Evolutionary conservation across 2,329 filamentous ascomycete species (phyloP).

Genomic region (Tympanopsis confertula): DNA sequence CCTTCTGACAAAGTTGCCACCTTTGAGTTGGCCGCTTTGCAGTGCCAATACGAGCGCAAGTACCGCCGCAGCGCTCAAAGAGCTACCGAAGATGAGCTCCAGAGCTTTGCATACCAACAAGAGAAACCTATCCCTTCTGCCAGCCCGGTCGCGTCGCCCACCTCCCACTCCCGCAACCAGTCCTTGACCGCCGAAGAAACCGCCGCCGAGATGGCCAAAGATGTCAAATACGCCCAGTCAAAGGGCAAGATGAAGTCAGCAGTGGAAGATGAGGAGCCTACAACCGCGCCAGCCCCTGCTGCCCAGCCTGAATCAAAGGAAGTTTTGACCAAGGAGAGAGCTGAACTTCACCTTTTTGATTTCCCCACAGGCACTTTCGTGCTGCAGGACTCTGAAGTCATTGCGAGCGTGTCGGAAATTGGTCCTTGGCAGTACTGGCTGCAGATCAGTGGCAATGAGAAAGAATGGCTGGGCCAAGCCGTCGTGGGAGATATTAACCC

Average conservation of each 20-base stretch:
- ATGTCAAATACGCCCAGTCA: background rate
- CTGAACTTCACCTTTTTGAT: constrained; percentile 88
- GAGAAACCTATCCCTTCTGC: constrained; percentile 49
- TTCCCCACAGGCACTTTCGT: constrained; percentile 78
- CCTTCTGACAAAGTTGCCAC: constrained; percentile 60
- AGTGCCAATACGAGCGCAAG: constrained; percentile 97
- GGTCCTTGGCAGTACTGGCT: constrained; percentile 95
- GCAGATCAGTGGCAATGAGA: constrained; percentile 65
- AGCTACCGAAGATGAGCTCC: constrained; percentile 70
- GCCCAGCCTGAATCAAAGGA: constrained; percentile 61
- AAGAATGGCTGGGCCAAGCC: constrained; percentile 76
- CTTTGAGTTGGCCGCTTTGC: constrained; percentile 71
- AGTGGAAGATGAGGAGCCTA: background rate
- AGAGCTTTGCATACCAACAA: constrained; percentile 68
- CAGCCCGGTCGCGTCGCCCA: constrained; percentile 49
- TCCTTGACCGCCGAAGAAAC: constrained; percentile 28
- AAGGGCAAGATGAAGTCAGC: background rate
- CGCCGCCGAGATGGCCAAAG: background rate
- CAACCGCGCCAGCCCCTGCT: constrained; percentile 34
- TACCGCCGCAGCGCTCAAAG: constrained; percentile 70
- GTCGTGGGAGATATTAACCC: constrained; percentile 89
- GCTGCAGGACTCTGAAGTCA: constrained; percentile 63
- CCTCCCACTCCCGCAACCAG: constrained; percentile 40
- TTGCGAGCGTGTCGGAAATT: constrained; percentile 71
- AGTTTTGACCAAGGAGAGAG: constrained; percentile 62